phyloP scores from a whole-genome alignment of 2,329 filamentous ascomycete species.

The Fusarium begoniae region DNA sequence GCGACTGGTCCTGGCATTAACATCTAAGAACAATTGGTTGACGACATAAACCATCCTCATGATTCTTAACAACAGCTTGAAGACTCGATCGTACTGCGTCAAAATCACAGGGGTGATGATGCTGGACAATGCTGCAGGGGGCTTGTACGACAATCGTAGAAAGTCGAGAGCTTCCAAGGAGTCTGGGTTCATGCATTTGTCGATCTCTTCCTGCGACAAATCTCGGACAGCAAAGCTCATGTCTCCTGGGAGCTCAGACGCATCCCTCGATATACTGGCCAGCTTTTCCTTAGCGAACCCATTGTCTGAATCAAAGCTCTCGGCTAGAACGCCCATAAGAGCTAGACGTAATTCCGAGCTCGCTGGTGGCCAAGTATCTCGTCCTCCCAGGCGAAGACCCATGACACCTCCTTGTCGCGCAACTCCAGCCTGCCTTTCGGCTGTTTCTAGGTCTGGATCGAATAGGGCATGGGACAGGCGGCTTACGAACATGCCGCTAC shows the following conservation, averaged over 20 bases:
- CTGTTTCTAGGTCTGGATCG: slow-evolving; percentile 80
- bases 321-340: slow-evolving; percentile 83
- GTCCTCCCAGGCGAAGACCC: slow-evolving; percentile 82
- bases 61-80: slow-evolving; percentile 80
- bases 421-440: slow-evolving; percentile 76
- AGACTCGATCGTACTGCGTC: slow-evolving; percentile 85
- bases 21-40: slow-evolving; percentile 69
- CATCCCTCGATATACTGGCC: slow-evolving; percentile 44
- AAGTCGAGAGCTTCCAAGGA: slow-evolving; percentile 93
- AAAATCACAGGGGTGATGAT: slow-evolving; percentile 78
- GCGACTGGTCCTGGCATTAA: slow-evolving; percentile 51
- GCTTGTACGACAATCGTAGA: slow-evolving; percentile 83
- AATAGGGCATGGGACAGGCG: slow-evolving; percentile 86
- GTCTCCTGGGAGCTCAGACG: slow-evolving; percentile 68
- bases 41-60: slow-evolving; percentile 82
- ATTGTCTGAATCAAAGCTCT: slow-evolving; percentile 66
- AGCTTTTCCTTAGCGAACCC: slow-evolving; percentile 34
- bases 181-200: slow-evolving; percentile 82
- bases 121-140: slow-evolving; percentile 74
- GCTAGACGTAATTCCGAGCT: slow-evolving; percentile 92
- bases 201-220: slow-evolving; percentile 79
- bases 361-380: slow-evolving; percentile 90
- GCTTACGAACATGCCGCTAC: slow-evolving; percentile 84
- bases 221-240: slow-evolving; percentile 87
- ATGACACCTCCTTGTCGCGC: slow-evolving; percentile 76